Percentiles rank a stretch among this genome's conserved stretches.
These are phyloP conservation scores for Symbiodinium natans DNA, from an alignment of 73 alveolate species.

Conservation along the genomic window DNA sequence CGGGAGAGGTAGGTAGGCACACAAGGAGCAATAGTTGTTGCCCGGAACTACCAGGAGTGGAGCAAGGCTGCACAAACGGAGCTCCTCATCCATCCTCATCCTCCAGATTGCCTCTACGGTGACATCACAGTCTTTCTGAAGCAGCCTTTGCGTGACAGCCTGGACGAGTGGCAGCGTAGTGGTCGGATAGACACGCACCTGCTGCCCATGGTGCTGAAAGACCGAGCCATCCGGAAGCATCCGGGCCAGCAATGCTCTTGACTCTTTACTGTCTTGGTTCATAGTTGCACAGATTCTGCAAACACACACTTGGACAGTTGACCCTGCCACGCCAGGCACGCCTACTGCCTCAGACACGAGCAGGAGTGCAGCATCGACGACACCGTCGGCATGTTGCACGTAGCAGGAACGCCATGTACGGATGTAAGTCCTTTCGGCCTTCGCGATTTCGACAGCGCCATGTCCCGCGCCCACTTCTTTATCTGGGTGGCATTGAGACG, in stretches of 20 bases:
- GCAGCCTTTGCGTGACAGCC: neutral
- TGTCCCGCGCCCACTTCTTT: constrained; percentile 1
- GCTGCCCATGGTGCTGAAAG: neutral
- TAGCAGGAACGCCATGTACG: constrained; percentile 25
- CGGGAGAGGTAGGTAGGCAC: too few species aligned
- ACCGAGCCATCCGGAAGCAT: neutral
- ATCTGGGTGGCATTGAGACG: neutral
- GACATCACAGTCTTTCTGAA: constrained; percentile 16
- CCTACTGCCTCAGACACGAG: neutral
- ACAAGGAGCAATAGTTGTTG: too few species aligned
- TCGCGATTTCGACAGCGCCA: neutral
- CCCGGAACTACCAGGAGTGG: neutral
- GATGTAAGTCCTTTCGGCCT: neutral
- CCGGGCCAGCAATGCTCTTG: too few species aligned
- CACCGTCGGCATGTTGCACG: neutral
- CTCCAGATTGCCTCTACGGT: neutral
- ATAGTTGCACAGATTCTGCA: too few species aligned
- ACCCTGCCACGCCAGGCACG: neutral
- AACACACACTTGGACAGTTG: too few species aligned
- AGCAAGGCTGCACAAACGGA: neutral
- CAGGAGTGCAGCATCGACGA: neutral
- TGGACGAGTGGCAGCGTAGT: neutral
- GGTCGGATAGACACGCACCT: neutral
- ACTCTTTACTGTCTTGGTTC: too few species aligned
- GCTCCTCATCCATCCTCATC: constrained; percentile 1